These are phyloP conservation scores for Typha latifolia DNA, from an alignment of 176 grass and related monocot genomes.

Conservation along the genomic window DNA sequence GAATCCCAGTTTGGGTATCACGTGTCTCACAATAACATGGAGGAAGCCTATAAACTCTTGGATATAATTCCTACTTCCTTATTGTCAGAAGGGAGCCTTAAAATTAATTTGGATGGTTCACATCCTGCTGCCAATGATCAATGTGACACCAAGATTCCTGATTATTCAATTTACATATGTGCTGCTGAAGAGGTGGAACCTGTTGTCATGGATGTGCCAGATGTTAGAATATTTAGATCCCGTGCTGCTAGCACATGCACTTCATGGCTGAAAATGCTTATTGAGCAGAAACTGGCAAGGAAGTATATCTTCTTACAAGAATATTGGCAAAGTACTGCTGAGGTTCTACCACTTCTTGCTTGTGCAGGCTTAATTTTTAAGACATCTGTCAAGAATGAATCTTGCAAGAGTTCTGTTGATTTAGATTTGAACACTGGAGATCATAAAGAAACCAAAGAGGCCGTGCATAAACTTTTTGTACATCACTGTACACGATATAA, in stretches of 20 bases:
- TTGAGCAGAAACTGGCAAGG: slow-evolving; percentile 71
- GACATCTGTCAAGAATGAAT: slow-evolving; percentile 31
- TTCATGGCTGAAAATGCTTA: slow-evolving; percentile 51
- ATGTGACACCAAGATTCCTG: slow-evolving; percentile 20
- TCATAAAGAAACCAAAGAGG: slow-evolving; percentile 18
- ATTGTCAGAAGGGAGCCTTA: slow-evolving; percentile 63
- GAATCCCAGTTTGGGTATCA: slow-evolving; percentile 87
- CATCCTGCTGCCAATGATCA: slow-evolving; percentile 14
- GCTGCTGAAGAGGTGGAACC: slow-evolving; percentile 65
- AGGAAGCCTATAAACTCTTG: slow-evolving; percentile 44
- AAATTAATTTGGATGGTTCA: slow-evolving; percentile 48
- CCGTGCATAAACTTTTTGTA: slow-evolving; percentile 64
- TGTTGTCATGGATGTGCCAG: slow-evolving; percentile 54
- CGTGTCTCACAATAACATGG: slow-evolving; percentile 50
- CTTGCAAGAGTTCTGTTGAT: slow-evolving; percentile 28
- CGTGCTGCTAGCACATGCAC: slow-evolving; percentile 40
- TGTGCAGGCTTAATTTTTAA: slow-evolving; percentile 54
- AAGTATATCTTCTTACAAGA: slow-evolving; percentile 77
- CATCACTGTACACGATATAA: slow-evolving; percentile 67
- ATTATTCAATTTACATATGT: slow-evolving; percentile 59
- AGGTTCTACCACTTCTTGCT: slow-evolving; percentile 65
- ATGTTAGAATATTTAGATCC: slow-evolving; percentile 62
- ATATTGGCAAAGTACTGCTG: slow-evolving; percentile 55
- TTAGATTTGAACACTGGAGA: slow-evolving; percentile 28
- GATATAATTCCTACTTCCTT: slow-evolving; percentile 47